Conservation (phyloP, 768 basidiomycete genomes). For the Pluteus cervinus region DNA sequence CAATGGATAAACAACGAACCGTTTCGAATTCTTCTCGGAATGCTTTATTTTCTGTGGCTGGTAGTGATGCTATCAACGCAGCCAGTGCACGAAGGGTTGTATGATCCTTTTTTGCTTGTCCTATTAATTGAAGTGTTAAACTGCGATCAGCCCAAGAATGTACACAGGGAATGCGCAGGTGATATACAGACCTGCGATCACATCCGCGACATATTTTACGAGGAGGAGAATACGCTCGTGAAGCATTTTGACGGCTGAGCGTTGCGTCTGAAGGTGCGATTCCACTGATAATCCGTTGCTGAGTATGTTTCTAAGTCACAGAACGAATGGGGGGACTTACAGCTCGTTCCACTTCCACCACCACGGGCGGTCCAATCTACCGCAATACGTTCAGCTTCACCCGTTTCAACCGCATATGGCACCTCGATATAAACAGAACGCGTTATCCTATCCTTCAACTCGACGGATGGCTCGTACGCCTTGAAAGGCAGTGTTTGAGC, state of each 20-base stretch:
- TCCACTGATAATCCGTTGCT: constrained; percentile 52
- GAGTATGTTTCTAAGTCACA: neutral
- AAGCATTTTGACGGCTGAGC: constrained; percentile 95
- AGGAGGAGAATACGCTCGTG: constrained; percentile 85
- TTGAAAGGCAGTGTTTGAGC: constrained; percentile 81
- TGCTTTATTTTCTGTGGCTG: constrained; percentile 74
- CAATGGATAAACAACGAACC: constrained; percentile 33
- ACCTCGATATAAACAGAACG: constrained; percentile 81
- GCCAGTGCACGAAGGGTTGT: constrained; percentile 77
- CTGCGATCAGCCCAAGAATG: too few relatives aligned
- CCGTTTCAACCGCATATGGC: constrained; percentile 87
- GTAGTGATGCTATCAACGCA: constrained; percentile 82
- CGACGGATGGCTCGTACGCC: constrained; percentile 89
- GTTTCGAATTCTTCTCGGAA: constrained; percentile 90
- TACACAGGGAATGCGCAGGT: too few relatives aligned
- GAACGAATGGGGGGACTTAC: constrained; percentile 38
- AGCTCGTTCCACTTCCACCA: constrained; percentile 73
- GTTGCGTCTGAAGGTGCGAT: constrained; percentile 84
- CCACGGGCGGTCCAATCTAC: constrained; percentile 93
- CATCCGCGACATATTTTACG: constrained; percentile 78
- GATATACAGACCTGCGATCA: constrained; percentile 57
- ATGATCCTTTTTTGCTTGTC: constrained; percentile 71
- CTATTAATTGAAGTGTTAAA: constrained; percentile 29
- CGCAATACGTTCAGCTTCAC: constrained; percentile 97
- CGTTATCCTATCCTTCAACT: constrained; percentile 73